phyloP scores from a whole-genome alignment of 2,329 filamentous ascomycete species.

The Purpureocillium lavendulum region DNA sequence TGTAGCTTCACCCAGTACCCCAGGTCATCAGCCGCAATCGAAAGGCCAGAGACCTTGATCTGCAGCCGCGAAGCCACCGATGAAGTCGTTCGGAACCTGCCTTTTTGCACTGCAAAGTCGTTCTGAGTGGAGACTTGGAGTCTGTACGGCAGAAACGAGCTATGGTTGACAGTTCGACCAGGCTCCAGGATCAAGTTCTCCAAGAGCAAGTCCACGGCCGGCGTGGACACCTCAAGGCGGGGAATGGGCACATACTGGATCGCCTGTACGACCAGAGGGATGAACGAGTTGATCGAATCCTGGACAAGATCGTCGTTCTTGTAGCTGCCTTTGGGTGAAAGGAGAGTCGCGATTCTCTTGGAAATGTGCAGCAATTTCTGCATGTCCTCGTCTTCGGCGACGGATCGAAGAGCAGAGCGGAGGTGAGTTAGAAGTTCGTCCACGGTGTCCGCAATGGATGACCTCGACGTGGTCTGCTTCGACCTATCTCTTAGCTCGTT shows the following conservation, averaged over 20 bases:
- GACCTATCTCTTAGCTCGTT: constrained; percentile 42
- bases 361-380: constrained; percentile 59
- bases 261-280: constrained; percentile 66
- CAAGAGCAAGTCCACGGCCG: constrained; percentile 74
- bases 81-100: constrained; percentile 53
- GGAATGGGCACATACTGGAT: constrained; percentile 88
- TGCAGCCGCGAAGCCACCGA: constrained; percentile 62
- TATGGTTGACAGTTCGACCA: constrained; percentile 72
- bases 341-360: constrained; percentile 57
- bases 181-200: constrained; percentile 90
- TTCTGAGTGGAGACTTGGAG: constrained; percentile 78
- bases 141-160: constrained; percentile 82
- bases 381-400: constrained; percentile 65
- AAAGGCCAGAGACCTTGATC: constrained; percentile 74
- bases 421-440: constrained; percentile 63
- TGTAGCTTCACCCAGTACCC: constrained; percentile 85
- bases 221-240: constrained; percentile 77
- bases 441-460: constrained; percentile 63
- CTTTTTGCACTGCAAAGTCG: constrained; percentile 77
- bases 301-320: constrained; percentile 64
- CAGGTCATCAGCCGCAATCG: constrained; percentile 74
- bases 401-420: constrained; percentile 58
- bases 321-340: constrained; percentile 57
- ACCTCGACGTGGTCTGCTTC: constrained; percentile 58
- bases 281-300: constrained; percentile 71